phyloP scores from a whole-genome alignment of 805 yeast genomes.

The Torulaspora microellipsoides region DNA sequence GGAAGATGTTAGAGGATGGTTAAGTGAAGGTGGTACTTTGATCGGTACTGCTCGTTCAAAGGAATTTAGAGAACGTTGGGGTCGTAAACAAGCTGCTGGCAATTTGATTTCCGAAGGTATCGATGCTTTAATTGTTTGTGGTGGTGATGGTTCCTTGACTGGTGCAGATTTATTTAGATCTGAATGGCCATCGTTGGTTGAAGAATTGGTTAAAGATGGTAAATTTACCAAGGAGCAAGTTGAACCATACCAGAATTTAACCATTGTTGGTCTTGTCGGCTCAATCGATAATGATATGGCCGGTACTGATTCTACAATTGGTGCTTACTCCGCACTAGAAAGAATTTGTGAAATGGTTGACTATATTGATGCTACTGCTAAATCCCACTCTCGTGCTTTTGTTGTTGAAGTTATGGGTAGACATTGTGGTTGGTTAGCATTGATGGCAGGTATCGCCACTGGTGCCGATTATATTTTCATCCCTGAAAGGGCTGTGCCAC shows the following conservation, averaged over 20 bases:
- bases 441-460: slow-evolving; percentile 96
- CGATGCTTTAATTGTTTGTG: slow-evolving; percentile 92
- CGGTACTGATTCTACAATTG: slow-evolving; percentile 92
- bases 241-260: slow-evolving; percentile 62
- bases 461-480: slow-evolving; percentile 92
- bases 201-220: slow-evolving; percentile 58
- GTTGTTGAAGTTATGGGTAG: slow-evolving; percentile 99
- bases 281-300: slow-evolving; percentile 99
- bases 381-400: slow-evolving; percentile 95
- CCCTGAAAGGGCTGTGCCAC: slow-evolving; percentile 86
- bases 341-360: slow-evolving; percentile 92
- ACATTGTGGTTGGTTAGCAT: slow-evolving; percentile 98
- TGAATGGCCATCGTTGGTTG: slow-evolving; percentile 89
- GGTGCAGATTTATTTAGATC: slow-evolving; percentile 93
- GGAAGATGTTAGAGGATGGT: slow-evolving; percentile 94
- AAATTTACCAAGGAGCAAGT: slow-evolving; percentile 55
- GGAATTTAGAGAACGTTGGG: slow-evolving; percentile 80
- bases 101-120: slow-evolving; percentile 84
- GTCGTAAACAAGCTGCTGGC: slow-evolving; percentile 77
- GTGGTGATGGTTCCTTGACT: slow-evolving; percentile 97
- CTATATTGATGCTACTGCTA: slow-evolving; percentile 95
- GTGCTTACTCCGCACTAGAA: slow-evolving; percentile 90
- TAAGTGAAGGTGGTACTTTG: slow-evolving; percentile 88
- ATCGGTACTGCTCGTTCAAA: slow-evolving; percentile 95
- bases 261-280: slow-evolving; percentile 92